Conservation (phyloP, 2,329 filamentous ascomycete genomes). For the Coniochaeta sp. region DNA sequence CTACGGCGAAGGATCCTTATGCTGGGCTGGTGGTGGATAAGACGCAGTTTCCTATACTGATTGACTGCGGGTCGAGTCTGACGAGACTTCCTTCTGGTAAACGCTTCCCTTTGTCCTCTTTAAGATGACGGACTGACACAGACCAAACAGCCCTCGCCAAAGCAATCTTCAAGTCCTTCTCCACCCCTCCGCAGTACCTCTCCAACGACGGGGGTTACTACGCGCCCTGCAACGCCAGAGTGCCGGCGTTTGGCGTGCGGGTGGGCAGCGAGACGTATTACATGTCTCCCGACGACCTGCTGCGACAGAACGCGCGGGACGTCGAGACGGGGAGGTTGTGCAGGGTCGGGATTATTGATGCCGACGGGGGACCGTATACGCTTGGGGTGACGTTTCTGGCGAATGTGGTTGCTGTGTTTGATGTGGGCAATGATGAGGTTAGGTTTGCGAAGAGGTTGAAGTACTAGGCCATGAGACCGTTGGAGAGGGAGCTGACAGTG, state of each 20-base stretch:
- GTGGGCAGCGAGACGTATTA: conserved; percentile 17
- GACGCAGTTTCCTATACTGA: conserved; percentile 17
- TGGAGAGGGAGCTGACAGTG: background rate
- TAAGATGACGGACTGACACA: background rate
- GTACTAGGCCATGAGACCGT: conserved; percentile 9
- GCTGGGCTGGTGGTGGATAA: conserved; percentile 12
- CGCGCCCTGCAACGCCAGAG: conserved; percentile 20
- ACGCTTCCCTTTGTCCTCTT: background rate
- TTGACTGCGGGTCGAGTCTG: conserved; percentile 20
- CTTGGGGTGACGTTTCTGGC: conserved; percentile 21
- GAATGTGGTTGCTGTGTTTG: conserved; percentile 23
- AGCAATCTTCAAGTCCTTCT: conserved; percentile 14
- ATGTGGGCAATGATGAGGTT: conserved; percentile 21
- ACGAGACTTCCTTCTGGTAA: conserved; percentile 17
- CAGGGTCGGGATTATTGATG: conserved; percentile 18
- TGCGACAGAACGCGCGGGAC: conserved; percentile 16
- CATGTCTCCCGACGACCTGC: conserved; percentile 17
- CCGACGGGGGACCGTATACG: conserved; percentile 13
- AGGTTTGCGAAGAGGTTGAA: conserved; percentile 18
- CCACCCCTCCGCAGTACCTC: conserved; percentile 16
- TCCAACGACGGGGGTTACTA: conserved; percentile 13
- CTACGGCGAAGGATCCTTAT: background rate
- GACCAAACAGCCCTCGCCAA: conserved; percentile 13
- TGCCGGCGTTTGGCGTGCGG: conserved; percentile 20
- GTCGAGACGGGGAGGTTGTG: conserved; percentile 15